A percentile compares a stretch with the other conserved stretches of the same genome.
Evolutionary conservation across 345 rosid species (phyloP).

Genomic region (Fremontodendron californicum): DNA sequence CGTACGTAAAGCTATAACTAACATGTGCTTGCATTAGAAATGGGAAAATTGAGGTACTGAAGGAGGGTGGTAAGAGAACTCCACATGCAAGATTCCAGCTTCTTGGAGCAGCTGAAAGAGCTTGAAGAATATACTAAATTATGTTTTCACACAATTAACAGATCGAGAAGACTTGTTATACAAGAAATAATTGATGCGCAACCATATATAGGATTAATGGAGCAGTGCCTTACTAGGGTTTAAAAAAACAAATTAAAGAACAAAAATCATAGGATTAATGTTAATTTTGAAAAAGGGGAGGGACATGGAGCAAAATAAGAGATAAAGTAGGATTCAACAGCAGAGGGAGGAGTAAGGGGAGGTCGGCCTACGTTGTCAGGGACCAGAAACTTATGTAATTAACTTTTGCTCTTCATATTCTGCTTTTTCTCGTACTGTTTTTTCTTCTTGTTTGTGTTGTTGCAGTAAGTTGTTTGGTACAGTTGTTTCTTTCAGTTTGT

Average conservation of each 20-base stretch:
- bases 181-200: slow-evolving; percentile 36
- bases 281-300: neutral
- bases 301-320: slow-evolving; percentile 77
- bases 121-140: slow-evolving; percentile 65
- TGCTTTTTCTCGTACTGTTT: slow-evolving; percentile 12
- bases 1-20: slow-evolving; percentile 46
- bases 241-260: no score
- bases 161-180: slow-evolving; percentile 60
- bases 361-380: slow-evolving; percentile 52
- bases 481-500: slow-evolving; percentile 17
- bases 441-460: slow-evolving; percentile 12
- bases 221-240: no score
- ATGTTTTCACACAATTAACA: slow-evolving; percentile 72
- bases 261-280: neutral
- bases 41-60: slow-evolving; percentile 47
- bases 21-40: slow-evolving; percentile 52
- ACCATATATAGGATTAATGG: no score
- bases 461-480: neutral
- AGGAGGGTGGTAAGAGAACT: slow-evolving; percentile 60
- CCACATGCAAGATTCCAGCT: slow-evolving; percentile 35
- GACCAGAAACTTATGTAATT: slow-evolving; percentile 48
- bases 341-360: slow-evolving; percentile 63
- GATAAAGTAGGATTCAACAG: slow-evolving; percentile 65
- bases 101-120: slow-evolving; percentile 68
- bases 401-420: slow-evolving; percentile 44